Evolutionary conservation across 2,329 filamentous ascomycete species (phyloP).

Genomic region (Kalaharituber pfeilii): DNA sequence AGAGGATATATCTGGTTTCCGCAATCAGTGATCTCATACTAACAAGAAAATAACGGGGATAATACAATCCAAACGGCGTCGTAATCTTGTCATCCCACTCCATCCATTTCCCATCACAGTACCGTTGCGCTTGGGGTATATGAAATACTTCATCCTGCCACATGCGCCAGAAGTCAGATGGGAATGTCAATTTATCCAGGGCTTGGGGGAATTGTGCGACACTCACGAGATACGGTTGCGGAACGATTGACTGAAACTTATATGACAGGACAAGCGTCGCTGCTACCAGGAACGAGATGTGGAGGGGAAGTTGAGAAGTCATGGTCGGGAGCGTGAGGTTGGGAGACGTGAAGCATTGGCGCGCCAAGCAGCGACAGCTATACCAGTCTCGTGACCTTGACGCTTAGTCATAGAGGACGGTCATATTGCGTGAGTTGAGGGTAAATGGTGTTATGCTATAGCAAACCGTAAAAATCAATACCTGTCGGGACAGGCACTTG

Average conservation of each 20-base stretch:
- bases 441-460: no score
- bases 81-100: slow-evolving; percentile 97
- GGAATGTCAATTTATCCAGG: not conserved
- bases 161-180: slow-evolving; percentile 6
- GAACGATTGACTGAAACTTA: slow-evolving; percentile 29
- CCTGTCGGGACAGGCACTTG: no score
- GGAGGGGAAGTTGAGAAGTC: slow-evolving; percentile 12
- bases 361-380: no score
- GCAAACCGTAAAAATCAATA: no score
- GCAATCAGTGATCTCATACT: not conserved
- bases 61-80: slow-evolving; percentile 72
- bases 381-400: no score
- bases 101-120: slow-evolving; percentile 54
- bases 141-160: slow-evolving; percentile 70
- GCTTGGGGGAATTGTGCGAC: not conserved
- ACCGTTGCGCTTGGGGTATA: slow-evolving; percentile 76
- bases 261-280: slow-evolving; percentile 15
- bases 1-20: slow-evolving; percentile 28
- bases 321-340: slow-evolving; percentile 6
- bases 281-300: slow-evolving; percentile 6
- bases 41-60: slow-evolving; percentile 11
- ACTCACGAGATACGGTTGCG: slow-evolving; percentile 37
- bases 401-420: no score
- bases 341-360: not conserved
- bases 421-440: no score